These are phyloP conservation scores for Nissolia schottii DNA, from an alignment of 306 rosid species.

Conservation along the genomic window DNA sequence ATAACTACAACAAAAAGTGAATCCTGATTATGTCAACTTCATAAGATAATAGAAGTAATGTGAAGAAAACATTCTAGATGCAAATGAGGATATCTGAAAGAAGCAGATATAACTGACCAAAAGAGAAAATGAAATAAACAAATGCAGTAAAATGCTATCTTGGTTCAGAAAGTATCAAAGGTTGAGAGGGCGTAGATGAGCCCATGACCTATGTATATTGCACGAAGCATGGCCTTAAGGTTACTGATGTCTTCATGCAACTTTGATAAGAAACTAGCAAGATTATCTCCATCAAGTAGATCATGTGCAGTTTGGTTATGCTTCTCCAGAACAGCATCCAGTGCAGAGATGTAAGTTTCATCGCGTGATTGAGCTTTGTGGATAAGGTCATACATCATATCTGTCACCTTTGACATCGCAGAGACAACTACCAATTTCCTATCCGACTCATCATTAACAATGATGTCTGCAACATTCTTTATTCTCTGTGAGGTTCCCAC, in stretches of 20 bases:
- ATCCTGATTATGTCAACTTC: neutral
- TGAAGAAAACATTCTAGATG: neutral
- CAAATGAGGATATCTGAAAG: neutral
- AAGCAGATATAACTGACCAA: neutral
- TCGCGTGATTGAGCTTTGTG: constrained; percentile 86
- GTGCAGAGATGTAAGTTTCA: constrained; percentile 67
- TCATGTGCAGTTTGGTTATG: constrained; percentile 78
- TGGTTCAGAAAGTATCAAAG: neutral
- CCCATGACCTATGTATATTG: constrained; percentile 78
- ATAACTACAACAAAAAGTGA: neutral
- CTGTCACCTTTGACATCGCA: constrained; percentile 97
- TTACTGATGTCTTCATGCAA: constrained; percentile 68
- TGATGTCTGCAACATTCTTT: constrained; percentile 67
- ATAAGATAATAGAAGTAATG: neutral
- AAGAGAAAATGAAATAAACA: neutral
- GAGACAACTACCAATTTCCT: constrained; percentile 87
- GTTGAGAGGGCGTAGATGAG: constrained; percentile 9
- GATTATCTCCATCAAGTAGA: constrained; percentile 74
- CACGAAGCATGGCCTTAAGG: constrained; percentile 96
- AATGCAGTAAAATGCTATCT: neutral
- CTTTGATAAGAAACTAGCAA: constrained; percentile 63
- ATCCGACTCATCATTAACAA: constrained; percentile 72
- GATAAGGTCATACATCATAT: constrained; percentile 95
- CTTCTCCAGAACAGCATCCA: constrained; percentile 78
- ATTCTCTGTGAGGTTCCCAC: constrained; percentile 85